These are phyloP conservation scores for Fonsecaea multimorphosa DNA, from an alignment of 2,329 filamentous ascomycete species.

Conservation along the genomic window DNA sequence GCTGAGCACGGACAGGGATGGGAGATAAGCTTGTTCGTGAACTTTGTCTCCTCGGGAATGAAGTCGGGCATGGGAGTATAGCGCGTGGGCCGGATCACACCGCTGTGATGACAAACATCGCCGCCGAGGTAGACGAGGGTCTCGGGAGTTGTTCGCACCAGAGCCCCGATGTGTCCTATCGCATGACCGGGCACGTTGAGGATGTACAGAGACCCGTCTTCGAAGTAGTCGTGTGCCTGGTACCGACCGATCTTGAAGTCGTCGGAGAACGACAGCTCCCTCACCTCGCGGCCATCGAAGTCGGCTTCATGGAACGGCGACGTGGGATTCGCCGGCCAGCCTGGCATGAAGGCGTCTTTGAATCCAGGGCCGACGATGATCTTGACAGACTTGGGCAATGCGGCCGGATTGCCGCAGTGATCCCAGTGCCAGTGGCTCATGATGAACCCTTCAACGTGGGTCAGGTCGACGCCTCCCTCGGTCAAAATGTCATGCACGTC, in stretches of 20 bases:
- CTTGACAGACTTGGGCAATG: conserved; percentile 54
- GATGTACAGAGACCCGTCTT: conserved; percentile 63
- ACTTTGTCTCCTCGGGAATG: background rate
- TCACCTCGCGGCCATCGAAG: conserved; percentile 39
- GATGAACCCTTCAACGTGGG: no score
- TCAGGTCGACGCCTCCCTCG: no score
- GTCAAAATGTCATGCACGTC: no score
- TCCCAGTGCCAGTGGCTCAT: no score
- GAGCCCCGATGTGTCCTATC: conserved; percentile 38
- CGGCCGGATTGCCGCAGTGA: conserved; percentile 58
- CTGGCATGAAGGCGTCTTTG: conserved; percentile 54
- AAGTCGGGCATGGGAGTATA: conserved; percentile 40
- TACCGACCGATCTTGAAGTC: conserved; percentile 45
- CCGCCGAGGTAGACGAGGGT: conserved; percentile 35
- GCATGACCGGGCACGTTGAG: conserved; percentile 50
- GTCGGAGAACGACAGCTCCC: conserved; percentile 42
- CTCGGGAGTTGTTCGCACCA: conserved; percentile 36
- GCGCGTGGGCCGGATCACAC: conserved; percentile 41
- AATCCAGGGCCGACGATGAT: conserved; percentile 63
- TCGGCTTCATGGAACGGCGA: conserved; percentile 48
- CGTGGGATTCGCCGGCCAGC: conserved; percentile 52
- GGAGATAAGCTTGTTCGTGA: background rate
- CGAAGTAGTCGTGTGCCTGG: conserved; percentile 57
- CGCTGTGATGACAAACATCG: conserved; percentile 27
- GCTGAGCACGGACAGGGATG: conserved; percentile 38